Evolutionary conservation across 1,284 basidiomycete genomes (phyloP).

Genomic region (Cryptococcus hybrid): DNA sequence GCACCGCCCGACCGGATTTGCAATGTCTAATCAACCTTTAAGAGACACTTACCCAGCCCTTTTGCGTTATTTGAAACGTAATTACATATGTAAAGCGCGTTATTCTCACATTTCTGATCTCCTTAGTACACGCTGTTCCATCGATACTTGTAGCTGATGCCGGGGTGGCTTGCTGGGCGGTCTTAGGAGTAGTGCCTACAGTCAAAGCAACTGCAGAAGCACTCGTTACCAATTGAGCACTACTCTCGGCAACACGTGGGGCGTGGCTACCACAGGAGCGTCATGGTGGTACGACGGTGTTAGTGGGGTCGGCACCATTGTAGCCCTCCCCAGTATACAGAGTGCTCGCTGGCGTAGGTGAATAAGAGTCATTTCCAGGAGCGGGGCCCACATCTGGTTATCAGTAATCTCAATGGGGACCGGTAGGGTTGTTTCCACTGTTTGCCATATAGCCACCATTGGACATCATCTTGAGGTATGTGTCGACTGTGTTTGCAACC

Average conservation of each 20-base stretch:
- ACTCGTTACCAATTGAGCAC: background rate
- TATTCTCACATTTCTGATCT: conserved; percentile 2
- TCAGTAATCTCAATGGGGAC: conserved; percentile 24
- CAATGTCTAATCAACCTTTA: background rate
- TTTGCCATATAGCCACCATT: conserved; percentile 3
- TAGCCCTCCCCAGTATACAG: conserved; percentile 7
- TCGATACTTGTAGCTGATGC: background rate
- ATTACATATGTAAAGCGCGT: conserved; percentile 4
- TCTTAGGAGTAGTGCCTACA: background rate
- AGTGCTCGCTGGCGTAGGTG: conserved; percentile 5
- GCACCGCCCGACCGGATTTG: background rate
- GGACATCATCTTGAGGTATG: conserved; percentile 8
- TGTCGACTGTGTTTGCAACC: conserved; percentile 4
- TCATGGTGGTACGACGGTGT: conserved; percentile 7
- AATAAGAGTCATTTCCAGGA: conserved; percentile 3
- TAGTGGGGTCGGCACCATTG: background rate
- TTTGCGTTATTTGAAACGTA: conserved; percentile 4
- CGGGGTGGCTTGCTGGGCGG: background rate
- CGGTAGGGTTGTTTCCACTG: conserved; percentile 23
- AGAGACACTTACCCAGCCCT: conserved; percentile 3
- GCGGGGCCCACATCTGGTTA: conserved; percentile 18
- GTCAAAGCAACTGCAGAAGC: background rate
- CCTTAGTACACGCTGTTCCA: background rate
- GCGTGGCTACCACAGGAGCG: background rate
- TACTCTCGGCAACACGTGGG: background rate